phyloP scores from a whole-genome alignment of 306 rosid genomes.

The Hippophae rhamnoides region DNA sequence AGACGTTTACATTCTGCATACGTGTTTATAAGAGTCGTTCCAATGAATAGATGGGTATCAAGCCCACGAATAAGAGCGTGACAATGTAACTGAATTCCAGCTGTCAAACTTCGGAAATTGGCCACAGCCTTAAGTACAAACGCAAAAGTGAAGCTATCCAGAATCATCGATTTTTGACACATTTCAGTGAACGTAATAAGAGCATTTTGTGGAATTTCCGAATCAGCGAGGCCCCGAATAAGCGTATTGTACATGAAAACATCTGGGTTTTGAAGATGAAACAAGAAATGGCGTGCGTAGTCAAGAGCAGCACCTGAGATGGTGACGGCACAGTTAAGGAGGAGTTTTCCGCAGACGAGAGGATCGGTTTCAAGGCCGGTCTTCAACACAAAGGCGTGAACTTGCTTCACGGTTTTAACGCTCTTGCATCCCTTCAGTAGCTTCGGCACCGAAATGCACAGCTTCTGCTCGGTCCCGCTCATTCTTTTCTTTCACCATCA shows the following conservation, averaged over 20 bases:
- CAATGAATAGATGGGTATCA: conserved; percentile 52
- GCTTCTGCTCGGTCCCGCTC: conserved; percentile 27
- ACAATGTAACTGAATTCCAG: conserved; percentile 55
- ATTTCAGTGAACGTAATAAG: conserved; percentile 42
- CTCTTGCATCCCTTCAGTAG: conserved; percentile 45
- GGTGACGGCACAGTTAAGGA: conserved; percentile 56
- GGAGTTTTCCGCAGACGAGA: conserved; percentile 52
- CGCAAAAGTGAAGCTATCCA: conserved; percentile 78
- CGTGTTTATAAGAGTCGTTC: conserved; percentile 59
- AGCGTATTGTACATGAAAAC: conserved; percentile 79
- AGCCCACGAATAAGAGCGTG: conserved; percentile 41
- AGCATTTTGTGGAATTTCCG: conserved; percentile 38
- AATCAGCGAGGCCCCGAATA: conserved; percentile 55
- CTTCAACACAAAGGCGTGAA: conserved; percentile 36
- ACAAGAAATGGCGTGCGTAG: conserved; percentile 50
- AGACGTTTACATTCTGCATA: conserved; percentile 52
- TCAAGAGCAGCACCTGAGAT: conserved; percentile 46
- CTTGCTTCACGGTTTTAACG: conserved; percentile 41
- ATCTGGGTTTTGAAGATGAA: conserved; percentile 53
- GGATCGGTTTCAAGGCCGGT: conserved; percentile 45
- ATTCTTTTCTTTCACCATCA: conserved; percentile 9
- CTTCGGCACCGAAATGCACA: conserved; percentile 30
- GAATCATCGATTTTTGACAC: conserved; percentile 28
- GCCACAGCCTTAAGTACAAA: conserved; percentile 63
- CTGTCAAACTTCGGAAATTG: conserved; percentile 22